Base-by-base conservation (phyloP, 176 grass and related monocot species). In the Tillandsia leiboldiana region DNA sequence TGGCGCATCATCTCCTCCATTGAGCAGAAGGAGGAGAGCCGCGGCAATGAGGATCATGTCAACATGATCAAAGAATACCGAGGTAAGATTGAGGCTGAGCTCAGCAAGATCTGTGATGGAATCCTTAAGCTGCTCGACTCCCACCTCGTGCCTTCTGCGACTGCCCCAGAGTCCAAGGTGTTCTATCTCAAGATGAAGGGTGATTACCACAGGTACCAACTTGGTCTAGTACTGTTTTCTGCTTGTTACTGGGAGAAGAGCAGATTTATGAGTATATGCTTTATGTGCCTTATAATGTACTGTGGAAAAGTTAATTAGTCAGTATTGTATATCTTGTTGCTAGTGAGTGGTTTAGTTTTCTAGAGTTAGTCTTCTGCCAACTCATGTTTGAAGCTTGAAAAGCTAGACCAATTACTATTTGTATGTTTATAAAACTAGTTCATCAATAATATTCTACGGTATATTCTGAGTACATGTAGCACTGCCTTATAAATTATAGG, bases 121-220 rank as follows among this genome's bases (percentile, higher is more conserved):
- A 86, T 86, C 59, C 84, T 86, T 24, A 86, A 86, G 74, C 74
- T 86, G 64, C 84, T 86, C 28, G 84, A 82, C 50, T 82, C 75
- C 23, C 75, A 86, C 51, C 84, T 86, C 1, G 66, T 86, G 15
- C 84, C 84, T 15, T 74, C 79, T 67, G 79, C 74, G 1, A 70
- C 65, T 3, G 65, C 83, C 22, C 74, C 83, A 48, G 83, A 86
- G 50, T 86, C 83, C 47, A 86, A 81, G 74, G 83, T 86, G 42
- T 86, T 86, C 61, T 86, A 86, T 62, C 83, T 81, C 51, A 86
- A 86, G 56, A 86, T 86, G 83, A 86, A 86, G 70, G 83, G 83
- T 51, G 83, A 86, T 10, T 86, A 86, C 74, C 84, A 86, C 70
- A 86, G 84, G 84, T 77, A 66, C 28, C 56, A 57, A 5, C 50